These are phyloP conservation scores for Phytophthora sp. DNA, from an alignment of 352 stramenopile species.

Conservation along the genomic window DNA sequence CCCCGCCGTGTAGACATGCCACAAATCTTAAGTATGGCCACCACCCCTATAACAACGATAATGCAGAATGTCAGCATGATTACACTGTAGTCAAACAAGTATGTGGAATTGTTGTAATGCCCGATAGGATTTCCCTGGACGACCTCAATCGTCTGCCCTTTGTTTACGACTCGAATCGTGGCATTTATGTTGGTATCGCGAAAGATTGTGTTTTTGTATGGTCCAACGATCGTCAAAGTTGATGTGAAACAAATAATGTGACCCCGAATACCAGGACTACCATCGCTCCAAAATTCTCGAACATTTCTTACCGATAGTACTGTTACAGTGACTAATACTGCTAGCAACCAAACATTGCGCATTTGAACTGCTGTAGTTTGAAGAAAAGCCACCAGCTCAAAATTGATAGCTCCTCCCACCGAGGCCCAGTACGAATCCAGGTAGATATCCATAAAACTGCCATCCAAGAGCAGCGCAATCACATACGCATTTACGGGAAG, in stretches of 20 bases:
- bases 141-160: slow-evolving; percentile 7
- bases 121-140: slow-evolving; percentile 4
- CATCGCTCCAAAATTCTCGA: slow-evolving; percentile 5
- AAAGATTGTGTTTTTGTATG: slow-evolving; percentile 32
- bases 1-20: neutral
- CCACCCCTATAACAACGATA: neutral
- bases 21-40: neutral
- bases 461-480: slow-evolving; percentile 44
- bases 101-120: slow-evolving; percentile 19
- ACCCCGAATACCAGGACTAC: slow-evolving; percentile 29
- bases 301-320: slow-evolving; percentile 14
- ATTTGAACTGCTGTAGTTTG: slow-evolving; percentile 43
- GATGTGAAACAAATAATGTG: slow-evolving; percentile 45
- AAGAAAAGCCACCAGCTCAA: slow-evolving; percentile 31
- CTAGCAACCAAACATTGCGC: slow-evolving; percentile 51
- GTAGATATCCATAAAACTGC: slow-evolving; percentile 40
- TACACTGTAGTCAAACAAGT: slow-evolving; percentile 20
- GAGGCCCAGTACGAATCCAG: slow-evolving; percentile 44
- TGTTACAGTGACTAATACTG: slow-evolving; percentile 29
- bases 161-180: slow-evolving; percentile 6
- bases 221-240: slow-evolving; percentile 36
- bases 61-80: slow-evolving; percentile 25
- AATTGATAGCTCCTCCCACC: slow-evolving; percentile 14
- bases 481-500: slow-evolving; percentile 47
- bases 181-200: slow-evolving; percentile 13